Conservation (phyloP, 2,329 filamentous ascomycete genomes). For the Diaporthe sp. region DNA sequence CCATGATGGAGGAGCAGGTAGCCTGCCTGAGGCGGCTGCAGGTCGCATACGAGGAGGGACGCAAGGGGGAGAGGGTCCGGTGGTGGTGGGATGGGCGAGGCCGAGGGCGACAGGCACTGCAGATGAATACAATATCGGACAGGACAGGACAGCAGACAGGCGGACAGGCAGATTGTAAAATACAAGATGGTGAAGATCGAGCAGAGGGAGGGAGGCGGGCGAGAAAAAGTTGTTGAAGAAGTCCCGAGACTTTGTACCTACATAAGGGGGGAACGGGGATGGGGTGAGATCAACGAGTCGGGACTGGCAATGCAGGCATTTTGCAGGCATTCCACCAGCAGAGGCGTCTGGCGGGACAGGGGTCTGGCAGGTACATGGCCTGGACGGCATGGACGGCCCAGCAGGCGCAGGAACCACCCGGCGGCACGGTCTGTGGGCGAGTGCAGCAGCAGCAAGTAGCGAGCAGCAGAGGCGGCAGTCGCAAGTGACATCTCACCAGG, state of each 20-base stretch:
- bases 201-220: conserved; percentile 24
- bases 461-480: not conserved
- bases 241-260: conserved; percentile 38
- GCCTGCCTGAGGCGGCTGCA: conserved; percentile 40
- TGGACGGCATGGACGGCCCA: conserved; percentile 16
- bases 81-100: conserved; percentile 30
- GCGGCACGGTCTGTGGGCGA: conserved; percentile 4
- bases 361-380: conserved; percentile 25
- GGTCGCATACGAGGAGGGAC: conserved; percentile 35
- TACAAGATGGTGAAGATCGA: conserved; percentile 28
- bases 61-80: not conserved
- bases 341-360: conserved; percentile 6
- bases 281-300: conserved; percentile 33
- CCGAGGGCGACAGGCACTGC: conserved; percentile 23
- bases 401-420: conserved; percentile 17
- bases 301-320: conserved; percentile 27
- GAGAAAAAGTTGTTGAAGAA: conserved; percentile 27
- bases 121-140: conserved; percentile 4
- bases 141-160: not conserved
- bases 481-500: conserved; percentile 10
- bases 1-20: conserved; percentile 40
- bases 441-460: not conserved
- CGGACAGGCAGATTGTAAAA: conserved; percentile 14
- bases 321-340: conserved; percentile 19
- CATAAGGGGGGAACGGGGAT: conserved; percentile 35